Percentiles rank a stretch among this genome's conserved stretches.
Evolutionary conservation across 2,329 filamentous ascomycete species (phyloP).

Genomic region (Fulvia fulva): DNA sequence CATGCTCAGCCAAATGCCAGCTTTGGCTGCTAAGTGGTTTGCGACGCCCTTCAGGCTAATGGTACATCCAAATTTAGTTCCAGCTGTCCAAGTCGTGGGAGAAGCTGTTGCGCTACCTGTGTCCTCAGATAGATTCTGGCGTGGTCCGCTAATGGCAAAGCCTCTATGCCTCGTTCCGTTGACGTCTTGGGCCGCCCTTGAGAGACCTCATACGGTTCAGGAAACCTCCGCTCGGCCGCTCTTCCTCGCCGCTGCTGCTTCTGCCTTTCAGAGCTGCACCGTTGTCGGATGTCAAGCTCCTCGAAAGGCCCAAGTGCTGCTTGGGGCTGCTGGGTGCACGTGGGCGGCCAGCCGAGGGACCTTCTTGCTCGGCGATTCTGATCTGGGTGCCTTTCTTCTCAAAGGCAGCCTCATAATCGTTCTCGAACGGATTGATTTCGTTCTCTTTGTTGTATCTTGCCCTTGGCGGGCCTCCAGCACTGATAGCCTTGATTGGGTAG

Average conservation of each 20-base stretch:
- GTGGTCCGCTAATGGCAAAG: neutral
- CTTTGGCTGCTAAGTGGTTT: neutral
- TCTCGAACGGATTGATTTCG: conserved; percentile 68
- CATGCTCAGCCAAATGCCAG: neutral
- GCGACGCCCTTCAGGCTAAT: neutral
- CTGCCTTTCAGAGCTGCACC: conserved; percentile 26
- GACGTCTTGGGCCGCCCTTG: conserved; percentile 61
- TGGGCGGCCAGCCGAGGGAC: conserved; percentile 13
- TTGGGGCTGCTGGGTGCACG: conserved; percentile 58
- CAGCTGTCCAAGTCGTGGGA: neutral
- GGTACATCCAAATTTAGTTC: neutral
- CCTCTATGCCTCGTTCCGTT: conserved; percentile 31
- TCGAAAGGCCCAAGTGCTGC: conserved; percentile 12
- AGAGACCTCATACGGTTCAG: conserved; percentile 77
- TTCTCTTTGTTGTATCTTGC: conserved; percentile 34
- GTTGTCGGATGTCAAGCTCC: conserved; percentile 19
- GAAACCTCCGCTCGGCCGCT: conserved; percentile 51
- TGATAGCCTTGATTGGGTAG: conserved; percentile 28
- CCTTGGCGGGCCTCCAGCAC: conserved; percentile 41
- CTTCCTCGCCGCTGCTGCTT: conserved; percentile 40
- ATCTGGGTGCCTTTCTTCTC: conserved; percentile 61
- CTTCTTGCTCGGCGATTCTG: conserved; percentile 47
- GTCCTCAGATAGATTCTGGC: conserved; percentile 2
- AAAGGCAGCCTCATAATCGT: conserved; percentile 67
- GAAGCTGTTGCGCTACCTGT: neutral